Evolutionary conservation across 148 eudicot genomes (phyloP), one percentile per base, ranked within the genome.

Genomic region (Limonium bicolor): DNA sequence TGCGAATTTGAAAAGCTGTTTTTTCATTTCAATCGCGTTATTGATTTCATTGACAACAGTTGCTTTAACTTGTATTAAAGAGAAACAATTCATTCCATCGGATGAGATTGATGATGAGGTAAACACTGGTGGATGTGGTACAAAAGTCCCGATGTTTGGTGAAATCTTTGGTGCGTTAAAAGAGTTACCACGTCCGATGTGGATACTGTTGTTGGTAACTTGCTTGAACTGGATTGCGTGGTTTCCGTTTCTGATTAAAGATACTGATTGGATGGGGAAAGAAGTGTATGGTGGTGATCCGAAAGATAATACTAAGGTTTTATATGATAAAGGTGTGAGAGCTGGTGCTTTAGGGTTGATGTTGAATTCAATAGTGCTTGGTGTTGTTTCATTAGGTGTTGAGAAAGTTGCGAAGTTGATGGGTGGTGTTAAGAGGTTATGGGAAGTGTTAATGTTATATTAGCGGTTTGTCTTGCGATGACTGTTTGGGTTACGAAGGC

Each of bases 1-100:
- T 36, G 94, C 96, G 8, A 82, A 82, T 27, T 70, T 87, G 1
- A 86, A 82, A 39, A 70, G 61, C 12, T 86, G 93, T 29, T 86
- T 86, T 38, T 48, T 86, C 30, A 54, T 78, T 10, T 66, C 83
- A 36, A 66, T 86, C 4, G 16, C 57, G 9, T 62, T 86, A 14
- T 40, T 86, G 13, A 20, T 69, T 0, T 17, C 20, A 9, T 22
- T 82, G 4, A 77, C 76, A 4, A 14, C 36, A 4, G 0, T 65
- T 0, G 78, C 96, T 2, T 32, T 72, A 5, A 0, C 27, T 5
- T 10, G 48, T 1, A 84, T 68, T 0, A 31, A 46, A 0, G 93
- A 86, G 39, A 46, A 63, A 2, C 14, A 14, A 10, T 20, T 43
- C 4, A 37, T 46, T 3, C 48, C n/a, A n/a, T n/a, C n/a, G n/a